phyloP scores from a whole-genome alignment of 805 yeast genomes.

The Sungouiozyma ichnusensis region DNA sequence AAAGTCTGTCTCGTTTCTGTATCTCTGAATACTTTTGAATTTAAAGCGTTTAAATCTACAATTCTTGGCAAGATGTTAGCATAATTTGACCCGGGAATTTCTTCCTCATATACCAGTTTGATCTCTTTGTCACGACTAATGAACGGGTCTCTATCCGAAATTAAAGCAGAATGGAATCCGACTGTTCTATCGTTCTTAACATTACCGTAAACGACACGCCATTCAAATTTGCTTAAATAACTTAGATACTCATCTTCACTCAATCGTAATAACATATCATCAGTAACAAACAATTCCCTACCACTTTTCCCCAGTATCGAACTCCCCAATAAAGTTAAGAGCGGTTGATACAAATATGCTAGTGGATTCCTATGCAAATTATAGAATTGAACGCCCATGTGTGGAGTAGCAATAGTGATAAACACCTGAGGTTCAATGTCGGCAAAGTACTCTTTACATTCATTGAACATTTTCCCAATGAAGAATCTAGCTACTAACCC shows the following conservation, averaged over 20 bases:
- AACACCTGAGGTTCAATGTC: slow-evolving; percentile 50
- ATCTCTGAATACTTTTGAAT: slow-evolving; percentile 3
- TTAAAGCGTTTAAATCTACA: slow-evolving; percentile 17
- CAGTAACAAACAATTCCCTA: slow-evolving; percentile 53
- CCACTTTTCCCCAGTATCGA: slow-evolving; percentile 59
- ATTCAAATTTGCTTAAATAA: slow-evolving; percentile 49
- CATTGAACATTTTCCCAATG: slow-evolving; percentile 51
- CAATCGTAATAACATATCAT: slow-evolving; percentile 36
- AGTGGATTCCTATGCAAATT: slow-evolving; percentile 11
- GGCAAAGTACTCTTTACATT: slow-evolving; percentile 45
- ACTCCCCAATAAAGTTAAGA: slow-evolving; percentile 45
- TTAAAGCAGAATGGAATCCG: slow-evolving; percentile 73
- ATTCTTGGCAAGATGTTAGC: slow-evolving; percentile 18
- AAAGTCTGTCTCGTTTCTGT: slow-evolving; percentile 1
- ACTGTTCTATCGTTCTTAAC: slow-evolving; percentile 77
- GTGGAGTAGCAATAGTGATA: slow-evolving; percentile 71
- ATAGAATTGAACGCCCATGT: slow-evolving; percentile 52
- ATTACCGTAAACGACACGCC: slow-evolving; percentile 58
- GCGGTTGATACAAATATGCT: slow-evolving; percentile 7
- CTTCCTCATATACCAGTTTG: slow-evolving; percentile 38
- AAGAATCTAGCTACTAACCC: slow-evolving; percentile 77
- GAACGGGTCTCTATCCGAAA: slow-evolving; percentile 67
- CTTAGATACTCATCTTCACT: slow-evolving; percentile 34
- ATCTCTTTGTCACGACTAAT: slow-evolving; percentile 41
- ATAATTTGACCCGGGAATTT: slow-evolving; percentile 20